These are phyloP conservation scores for Diaporthe ilicicola DNA, from an alignment of 2,329 filamentous ascomycete genomes.

Conservation along the genomic window DNA sequence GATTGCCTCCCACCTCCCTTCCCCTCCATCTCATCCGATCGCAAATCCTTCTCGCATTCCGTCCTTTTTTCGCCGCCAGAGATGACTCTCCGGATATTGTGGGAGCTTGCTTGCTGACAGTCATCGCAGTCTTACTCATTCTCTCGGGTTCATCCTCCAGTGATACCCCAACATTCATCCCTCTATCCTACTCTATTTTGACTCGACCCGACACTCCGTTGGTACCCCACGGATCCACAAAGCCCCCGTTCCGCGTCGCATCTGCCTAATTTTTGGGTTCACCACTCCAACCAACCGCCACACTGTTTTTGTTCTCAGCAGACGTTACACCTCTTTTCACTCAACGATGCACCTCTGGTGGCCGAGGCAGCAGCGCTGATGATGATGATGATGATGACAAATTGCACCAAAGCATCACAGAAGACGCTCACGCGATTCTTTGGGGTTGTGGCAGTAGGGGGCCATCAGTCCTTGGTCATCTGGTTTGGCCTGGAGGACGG, in stretches of 20 bases:
- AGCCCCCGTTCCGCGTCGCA: constrained; percentile 13
- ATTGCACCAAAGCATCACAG: background rate
- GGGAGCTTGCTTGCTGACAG: constrained; percentile 30
- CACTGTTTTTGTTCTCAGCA: background rate
- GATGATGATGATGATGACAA: background rate
- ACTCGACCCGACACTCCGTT: constrained; percentile 6
- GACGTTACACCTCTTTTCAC: background rate
- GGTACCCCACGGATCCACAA: constrained; percentile 16
- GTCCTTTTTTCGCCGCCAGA: background rate
- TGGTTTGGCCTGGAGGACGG: background rate
- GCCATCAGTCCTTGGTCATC: background rate
- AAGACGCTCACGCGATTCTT: background rate
- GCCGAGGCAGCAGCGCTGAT: background rate
- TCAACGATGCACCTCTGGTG: background rate
- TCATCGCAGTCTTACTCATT: constrained; percentile 28
- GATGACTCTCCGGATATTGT: background rate
- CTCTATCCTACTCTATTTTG: constrained; percentile 13
- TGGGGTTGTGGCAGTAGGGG: constrained; percentile 9
- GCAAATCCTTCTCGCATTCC: constrained; percentile 2
- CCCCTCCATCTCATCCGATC: constrained; percentile 17
- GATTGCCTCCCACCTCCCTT: constrained; percentile 16
- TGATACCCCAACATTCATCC: constrained; percentile 22
- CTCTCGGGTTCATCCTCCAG: constrained; percentile 22
- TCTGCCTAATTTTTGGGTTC: constrained; percentile 16
- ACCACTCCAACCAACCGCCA: background rate